A percentile compares a stretch with the other conserved stretches of the same genome.
phyloP scores from a whole-genome alignment of 1,139 yeast species.

The Lodderomyces metapsilosis region DNA sequence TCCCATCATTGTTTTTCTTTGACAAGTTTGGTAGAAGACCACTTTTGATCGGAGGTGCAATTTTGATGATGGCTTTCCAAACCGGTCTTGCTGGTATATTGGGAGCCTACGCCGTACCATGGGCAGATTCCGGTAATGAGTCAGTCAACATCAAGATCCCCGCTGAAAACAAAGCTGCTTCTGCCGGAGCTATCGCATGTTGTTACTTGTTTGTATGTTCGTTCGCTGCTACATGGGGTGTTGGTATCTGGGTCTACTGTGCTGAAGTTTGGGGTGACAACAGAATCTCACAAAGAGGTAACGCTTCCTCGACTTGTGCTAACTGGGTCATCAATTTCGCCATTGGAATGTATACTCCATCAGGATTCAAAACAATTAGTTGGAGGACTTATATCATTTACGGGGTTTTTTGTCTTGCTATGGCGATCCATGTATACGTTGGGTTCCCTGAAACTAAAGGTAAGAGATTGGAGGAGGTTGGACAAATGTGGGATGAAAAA shows the following conservation, averaged over 20 bases:
- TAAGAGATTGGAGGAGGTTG: constrained; percentile 62
- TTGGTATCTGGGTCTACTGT: constrained; percentile 57
- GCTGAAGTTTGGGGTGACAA: constrained; percentile 54
- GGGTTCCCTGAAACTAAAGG: constrained; percentile 66
- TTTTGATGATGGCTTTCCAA: constrained; percentile 31
- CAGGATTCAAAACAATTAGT: constrained; percentile 43
- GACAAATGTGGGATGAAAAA: constrained; percentile 54
- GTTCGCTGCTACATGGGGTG: constrained; percentile 60
- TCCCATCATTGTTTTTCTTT: constrained; percentile 38
- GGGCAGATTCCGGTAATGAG: constrained; percentile 29
- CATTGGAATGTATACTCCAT: constrained; percentile 50
- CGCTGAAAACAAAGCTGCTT: constrained; percentile 33
- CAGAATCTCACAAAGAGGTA: constrained; percentile 58
- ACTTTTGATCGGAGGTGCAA: constrained; percentile 32
- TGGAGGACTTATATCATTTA: constrained; percentile 50
- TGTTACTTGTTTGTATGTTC: constrained; percentile 54
- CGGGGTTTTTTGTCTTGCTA: constrained; percentile 48
- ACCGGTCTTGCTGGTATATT: constrained; percentile 40
- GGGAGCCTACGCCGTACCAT: constrained; percentile 40
- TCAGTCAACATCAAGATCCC: constrained; percentile 50
- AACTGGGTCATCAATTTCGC: constrained; percentile 56
- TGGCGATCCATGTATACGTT: constrained; percentile 63
- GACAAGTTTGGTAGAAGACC: constrained; percentile 40
- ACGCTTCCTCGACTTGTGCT: constrained; percentile 49
- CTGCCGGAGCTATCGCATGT: constrained; percentile 56